Percentiles rank a stretch among this genome's conserved stretches.
Conservation (phyloP, 202 grass and related monocot species). For the Musa balbisiana region DNA sequence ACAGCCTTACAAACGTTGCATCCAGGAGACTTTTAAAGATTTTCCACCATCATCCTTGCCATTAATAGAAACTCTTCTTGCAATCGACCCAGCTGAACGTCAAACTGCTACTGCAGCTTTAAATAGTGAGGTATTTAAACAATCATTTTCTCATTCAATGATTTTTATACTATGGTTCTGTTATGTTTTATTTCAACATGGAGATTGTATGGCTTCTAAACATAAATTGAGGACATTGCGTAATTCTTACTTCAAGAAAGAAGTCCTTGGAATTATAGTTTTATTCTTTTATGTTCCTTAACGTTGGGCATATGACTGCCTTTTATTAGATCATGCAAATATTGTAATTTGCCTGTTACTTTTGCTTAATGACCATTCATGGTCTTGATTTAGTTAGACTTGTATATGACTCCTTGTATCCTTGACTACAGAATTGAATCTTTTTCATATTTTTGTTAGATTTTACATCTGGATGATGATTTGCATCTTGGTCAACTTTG, state of each 20-base stretch:
- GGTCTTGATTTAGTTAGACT: too few relatives aligned
- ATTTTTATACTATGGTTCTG: background rate
- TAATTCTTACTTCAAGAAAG: background rate
- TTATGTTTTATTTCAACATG: background rate
- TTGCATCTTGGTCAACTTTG: too few relatives aligned
- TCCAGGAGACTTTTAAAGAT: slow-evolving; percentile 5
- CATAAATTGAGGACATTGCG: background rate
- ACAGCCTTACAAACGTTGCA: slow-evolving; percentile 8
- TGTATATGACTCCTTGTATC: too few relatives aligned
- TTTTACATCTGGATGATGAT: too few relatives aligned
- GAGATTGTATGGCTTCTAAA: background rate
- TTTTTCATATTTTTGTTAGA: too few relatives aligned
- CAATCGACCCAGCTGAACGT: slow-evolving; percentile 8
- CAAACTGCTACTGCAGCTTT: slow-evolving; percentile 7
- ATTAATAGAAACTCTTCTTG: slow-evolving; percentile 10
- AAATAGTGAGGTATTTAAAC: slow-evolving; percentile 7
- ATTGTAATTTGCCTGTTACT: too few relatives aligned
- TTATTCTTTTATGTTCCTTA: background rate
- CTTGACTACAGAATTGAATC: too few relatives aligned
- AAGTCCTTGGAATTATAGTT: background rate
- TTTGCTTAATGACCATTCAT: too few relatives aligned
- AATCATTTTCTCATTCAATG: background rate
- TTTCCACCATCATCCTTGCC: slow-evolving; percentile 1
- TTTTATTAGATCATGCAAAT: background rate
- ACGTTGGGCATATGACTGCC: background rate